A percentile compares a stretch with the other conserved stretches of the same genome.
Evolutionary conservation across 2,329 filamentous ascomycete species (phyloP).

Genomic region (Arachnomyces sp.): DNA sequence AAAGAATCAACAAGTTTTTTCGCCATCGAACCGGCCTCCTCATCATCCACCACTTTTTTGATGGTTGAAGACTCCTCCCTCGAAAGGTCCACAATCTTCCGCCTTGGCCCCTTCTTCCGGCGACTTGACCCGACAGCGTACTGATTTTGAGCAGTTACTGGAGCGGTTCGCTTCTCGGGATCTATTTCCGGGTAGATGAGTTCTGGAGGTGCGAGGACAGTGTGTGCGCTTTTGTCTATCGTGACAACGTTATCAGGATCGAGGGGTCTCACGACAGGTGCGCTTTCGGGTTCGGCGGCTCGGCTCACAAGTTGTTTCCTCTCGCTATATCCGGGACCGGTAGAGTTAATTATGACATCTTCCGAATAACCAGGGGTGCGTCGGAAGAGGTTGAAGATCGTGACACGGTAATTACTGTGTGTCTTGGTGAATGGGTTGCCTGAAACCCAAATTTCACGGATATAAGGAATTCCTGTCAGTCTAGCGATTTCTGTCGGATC

Average conservation of each 20-base stretch:
- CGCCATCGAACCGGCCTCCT: no score
- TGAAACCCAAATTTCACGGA: slow-evolving; percentile 85
- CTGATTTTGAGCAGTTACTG: slow-evolving; percentile 18
- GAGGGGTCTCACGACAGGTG: slow-evolving; percentile 68
- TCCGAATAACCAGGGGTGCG: slow-evolving; percentile 82
- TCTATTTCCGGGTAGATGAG: slow-evolving; percentile 7
- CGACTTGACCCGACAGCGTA: slow-evolving; percentile 27
- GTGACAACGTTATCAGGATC: slow-evolving; percentile 57
- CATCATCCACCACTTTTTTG: background rate
- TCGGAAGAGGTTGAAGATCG: slow-evolving; percentile 94
- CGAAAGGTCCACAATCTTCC: slow-evolving; percentile 53
- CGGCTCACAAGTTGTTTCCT: slow-evolving; percentile 77
- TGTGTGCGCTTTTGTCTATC: slow-evolving; percentile 56
- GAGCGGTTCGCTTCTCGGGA: slow-evolving; percentile 10
- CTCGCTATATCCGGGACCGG: slow-evolving; percentile 76
- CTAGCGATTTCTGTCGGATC: slow-evolving; percentile 87
- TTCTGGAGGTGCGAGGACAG: slow-evolving; percentile 9
- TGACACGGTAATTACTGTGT: slow-evolving; percentile 75
- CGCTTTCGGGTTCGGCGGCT: slow-evolving; percentile 64
- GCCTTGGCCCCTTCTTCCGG: slow-evolving; percentile 45
- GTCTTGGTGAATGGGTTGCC: slow-evolving; percentile 89
- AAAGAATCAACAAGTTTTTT: no score
- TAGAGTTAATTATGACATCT: slow-evolving; percentile 81
- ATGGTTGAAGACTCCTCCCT: slow-evolving; percentile 28
- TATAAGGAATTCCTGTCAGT: slow-evolving; percentile 81